A percentile compares a stretch with the other conserved stretches of the same genome.
phyloP scores from a whole-genome alignment of 805 yeast species.

The Nakazawaea anatomiae region DNA sequence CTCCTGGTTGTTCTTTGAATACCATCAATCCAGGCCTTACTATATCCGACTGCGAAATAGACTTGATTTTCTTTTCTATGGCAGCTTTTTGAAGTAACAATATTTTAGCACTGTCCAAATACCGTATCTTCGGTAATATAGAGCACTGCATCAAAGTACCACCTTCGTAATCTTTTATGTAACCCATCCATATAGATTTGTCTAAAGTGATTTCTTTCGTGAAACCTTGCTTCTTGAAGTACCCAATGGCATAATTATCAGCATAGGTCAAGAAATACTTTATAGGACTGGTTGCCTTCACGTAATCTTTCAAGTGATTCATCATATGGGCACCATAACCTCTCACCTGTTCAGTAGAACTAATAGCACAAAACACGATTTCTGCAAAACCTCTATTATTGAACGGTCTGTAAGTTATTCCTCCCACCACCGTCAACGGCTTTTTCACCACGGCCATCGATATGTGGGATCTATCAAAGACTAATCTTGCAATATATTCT shows the following conservation, averaged over 20 bases:
- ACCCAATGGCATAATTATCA: constrained; percentile 98
- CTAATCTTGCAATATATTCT: constrained; percentile 91
- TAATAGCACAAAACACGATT: constrained; percentile 96
- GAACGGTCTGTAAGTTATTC: constrained; percentile 94
- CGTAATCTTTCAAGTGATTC: constrained; percentile 97
- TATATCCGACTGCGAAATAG: constrained; percentile 71
- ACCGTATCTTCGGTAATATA: constrained; percentile 84
- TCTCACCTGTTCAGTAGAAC: constrained; percentile 94
- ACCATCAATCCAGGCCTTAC: constrained; percentile 76
- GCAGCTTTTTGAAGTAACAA: constrained; percentile 88
- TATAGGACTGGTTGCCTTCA: constrained; percentile 78
- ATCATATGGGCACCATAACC: constrained; percentile 98
- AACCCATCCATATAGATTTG: constrained; percentile 92
- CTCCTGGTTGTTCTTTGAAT: constrained; percentile 43
- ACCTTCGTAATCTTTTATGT: constrained; percentile 97
- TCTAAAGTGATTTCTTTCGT: constrained; percentile 90
- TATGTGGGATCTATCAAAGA: constrained; percentile 88
- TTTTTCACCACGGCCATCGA: constrained; percentile 95
- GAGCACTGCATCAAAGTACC: constrained; percentile 98
- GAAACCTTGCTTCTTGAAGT: constrained; percentile 96
- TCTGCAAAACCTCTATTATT: constrained; percentile 90
- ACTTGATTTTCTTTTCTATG: constrained; percentile 73
- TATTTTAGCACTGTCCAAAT: constrained; percentile 83
- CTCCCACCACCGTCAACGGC: constrained; percentile 95
- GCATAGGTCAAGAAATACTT: constrained; percentile 92